Percentiles rank a stretch among this genome's conserved stretches.
Evolutionary conservation across 2,329 filamentous ascomycete species (phyloP).

Genomic region (Aspergillus sp.): DNA sequence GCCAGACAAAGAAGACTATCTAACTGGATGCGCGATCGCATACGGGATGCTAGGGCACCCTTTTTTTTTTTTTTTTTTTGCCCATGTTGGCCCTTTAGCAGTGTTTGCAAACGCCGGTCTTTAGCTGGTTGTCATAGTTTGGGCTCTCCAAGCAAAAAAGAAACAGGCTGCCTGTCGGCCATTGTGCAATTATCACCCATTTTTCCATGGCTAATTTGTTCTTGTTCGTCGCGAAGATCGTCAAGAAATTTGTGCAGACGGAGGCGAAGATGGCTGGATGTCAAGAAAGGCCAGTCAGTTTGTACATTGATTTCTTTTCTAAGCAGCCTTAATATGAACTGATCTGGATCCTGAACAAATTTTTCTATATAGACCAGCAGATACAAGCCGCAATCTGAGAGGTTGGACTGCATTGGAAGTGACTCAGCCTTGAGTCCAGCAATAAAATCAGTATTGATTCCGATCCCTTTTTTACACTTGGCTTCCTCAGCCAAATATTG

Average conservation of each 20-base stretch:
- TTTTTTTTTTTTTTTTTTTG: no score
- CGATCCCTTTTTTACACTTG: slow-evolving; percentile 51
- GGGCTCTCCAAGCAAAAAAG: slow-evolving; percentile 23
- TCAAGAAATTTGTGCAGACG: slow-evolving; percentile 63
- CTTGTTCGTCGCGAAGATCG: slow-evolving; percentile 54
- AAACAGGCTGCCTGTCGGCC: slow-evolving; percentile 24
- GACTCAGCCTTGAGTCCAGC: slow-evolving; percentile 63
- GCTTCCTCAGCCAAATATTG: slow-evolving; percentile 73
- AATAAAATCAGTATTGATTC: slow-evolving; percentile 40
- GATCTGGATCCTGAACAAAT: slow-evolving; percentile 68
- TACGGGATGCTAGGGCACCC: no score
- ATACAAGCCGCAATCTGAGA: slow-evolving; percentile 73
- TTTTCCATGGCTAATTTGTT: slow-evolving; percentile 25
- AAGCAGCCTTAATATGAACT: slow-evolving; percentile 62
- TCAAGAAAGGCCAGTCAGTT: slow-evolving; percentile 48
- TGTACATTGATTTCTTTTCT: slow-evolving; percentile 49
- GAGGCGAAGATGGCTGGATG: slow-evolving; percentile 53
- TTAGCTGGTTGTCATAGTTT: neutral
- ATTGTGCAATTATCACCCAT: slow-evolving; percentile 32
- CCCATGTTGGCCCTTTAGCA: no score
- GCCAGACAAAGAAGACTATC: no score
- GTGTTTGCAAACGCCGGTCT: no score
- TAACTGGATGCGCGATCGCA: no score
- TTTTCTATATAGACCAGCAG: slow-evolving; percentile 76
- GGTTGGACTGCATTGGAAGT: slow-evolving; percentile 76